Conservation (phyloP, 257 asterid genomes). For the Sherardia arvensis region DNA sequence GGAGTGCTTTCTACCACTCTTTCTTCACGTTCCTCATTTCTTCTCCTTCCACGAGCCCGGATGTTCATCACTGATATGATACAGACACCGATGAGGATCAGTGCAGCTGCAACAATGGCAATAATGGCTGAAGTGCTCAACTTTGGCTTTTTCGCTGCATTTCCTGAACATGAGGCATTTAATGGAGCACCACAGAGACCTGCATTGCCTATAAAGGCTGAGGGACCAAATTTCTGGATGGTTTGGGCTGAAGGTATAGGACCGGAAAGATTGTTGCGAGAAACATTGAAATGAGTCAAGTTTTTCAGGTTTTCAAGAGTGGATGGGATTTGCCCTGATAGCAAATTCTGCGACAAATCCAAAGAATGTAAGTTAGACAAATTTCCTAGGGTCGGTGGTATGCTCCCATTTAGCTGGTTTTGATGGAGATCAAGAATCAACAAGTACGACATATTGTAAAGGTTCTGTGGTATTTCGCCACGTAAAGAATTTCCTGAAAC, state of each 20-base stretch:
- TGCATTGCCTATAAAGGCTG: conserved; percentile 62
- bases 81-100: conserved; percentile 62
- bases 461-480: conserved; percentile 53
- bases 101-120: conserved; percentile 77
- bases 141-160: conserved; percentile 37
- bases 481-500: conserved; percentile 53
- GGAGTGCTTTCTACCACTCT: conserved; percentile 63
- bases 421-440: conserved; percentile 58
- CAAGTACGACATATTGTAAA: conserved; percentile 60
- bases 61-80: conserved; percentile 58
- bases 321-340: conserved; percentile 57
- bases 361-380: conserved; percentile 50
- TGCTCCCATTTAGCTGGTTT: conserved; percentile 56
- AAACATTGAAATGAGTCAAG: conserved; percentile 59
- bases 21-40: conserved; percentile 42
- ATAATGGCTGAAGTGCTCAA: conserved; percentile 62
- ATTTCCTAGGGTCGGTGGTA: conserved; percentile 53
- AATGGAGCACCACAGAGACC: conserved; percentile 78
- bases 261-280: conserved; percentile 77
- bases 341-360: conserved; percentile 57
- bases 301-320: conserved; percentile 44
- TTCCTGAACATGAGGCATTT: conserved; percentile 33
- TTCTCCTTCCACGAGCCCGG: conserved; percentile 50
- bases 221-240: conserved; percentile 51
- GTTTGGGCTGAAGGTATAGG: conserved; percentile 48